phyloP scores from a whole-genome alignment of 2,329 filamentous ascomycete species.

The Chaetothyriales sp. region DNA sequence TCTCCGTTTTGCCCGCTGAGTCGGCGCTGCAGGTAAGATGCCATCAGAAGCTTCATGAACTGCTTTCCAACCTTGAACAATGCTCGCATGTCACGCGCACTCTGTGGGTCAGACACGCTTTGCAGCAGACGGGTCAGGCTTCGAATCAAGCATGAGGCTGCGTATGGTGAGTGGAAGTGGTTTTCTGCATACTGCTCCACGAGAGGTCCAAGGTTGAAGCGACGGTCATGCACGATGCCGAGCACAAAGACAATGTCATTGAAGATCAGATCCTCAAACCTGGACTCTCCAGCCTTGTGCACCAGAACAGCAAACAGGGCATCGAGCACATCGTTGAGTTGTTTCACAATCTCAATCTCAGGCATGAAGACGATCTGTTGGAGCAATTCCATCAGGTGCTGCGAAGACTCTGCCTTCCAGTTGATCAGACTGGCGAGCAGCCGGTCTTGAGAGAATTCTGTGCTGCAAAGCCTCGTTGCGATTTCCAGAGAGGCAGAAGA shows the following conservation, averaged over 20 bases:
- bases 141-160: constrained; percentile 70
- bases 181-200: constrained; percentile 83
- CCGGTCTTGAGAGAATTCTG: constrained; percentile 83
- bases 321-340: constrained; percentile 77
- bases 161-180: constrained; percentile 84
- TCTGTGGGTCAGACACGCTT: constrained; percentile 68
- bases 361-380: constrained; percentile 82
- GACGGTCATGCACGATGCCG: constrained; percentile 82
- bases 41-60: constrained; percentile 84
- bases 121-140: constrained; percentile 74
- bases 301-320: constrained; percentile 81
- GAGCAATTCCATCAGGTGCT: constrained; percentile 57
- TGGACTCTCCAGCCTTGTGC: constrained; percentile 77
- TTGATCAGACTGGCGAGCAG: constrained; percentile 67
- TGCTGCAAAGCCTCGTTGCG: constrained; percentile 84
- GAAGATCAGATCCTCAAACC: constrained; percentile 86
- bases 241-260: constrained; percentile 77
- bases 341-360: constrained; percentile 93
- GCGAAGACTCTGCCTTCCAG: constrained; percentile 64
- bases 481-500: constrained; percentile 65
- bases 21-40: constrained; percentile 67
- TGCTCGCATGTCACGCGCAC: constrained; percentile 67
- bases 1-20: constrained; percentile 52
- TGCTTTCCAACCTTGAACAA: constrained; percentile 92
- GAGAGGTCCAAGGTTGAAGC: constrained; percentile 79